Evolutionary conservation across 164 flowering plant species (phyloP).

Genomic region (Nymphaea colorata): DNA sequence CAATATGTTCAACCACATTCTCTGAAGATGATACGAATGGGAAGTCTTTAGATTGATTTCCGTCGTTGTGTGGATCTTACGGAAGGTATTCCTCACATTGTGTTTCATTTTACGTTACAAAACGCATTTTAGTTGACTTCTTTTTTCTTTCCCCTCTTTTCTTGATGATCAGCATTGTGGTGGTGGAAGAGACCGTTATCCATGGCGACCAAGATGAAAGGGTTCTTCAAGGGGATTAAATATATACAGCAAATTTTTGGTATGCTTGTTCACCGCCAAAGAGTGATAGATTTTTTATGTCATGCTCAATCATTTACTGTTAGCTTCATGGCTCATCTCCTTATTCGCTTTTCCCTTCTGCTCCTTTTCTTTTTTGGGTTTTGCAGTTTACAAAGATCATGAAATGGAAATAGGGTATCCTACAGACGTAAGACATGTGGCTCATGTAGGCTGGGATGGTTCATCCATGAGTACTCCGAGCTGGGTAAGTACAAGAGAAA

Average conservation of each 20-base stretch:
- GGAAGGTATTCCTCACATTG: not conserved
- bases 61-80: not conserved
- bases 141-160: no score
- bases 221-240: constrained; percentile 54
- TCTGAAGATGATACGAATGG: not conserved
- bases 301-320: not conserved
- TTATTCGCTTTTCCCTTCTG: not conserved
- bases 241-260: constrained; percentile 55
- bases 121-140: no score
- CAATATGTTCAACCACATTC: no score
- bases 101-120: no score
- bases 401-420: constrained; percentile 74
- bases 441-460: constrained; percentile 68
- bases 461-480: constrained; percentile 34
- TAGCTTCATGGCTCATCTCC: not conserved
- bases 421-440: constrained; percentile 72
- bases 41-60: not conserved
- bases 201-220: constrained; percentile 49
- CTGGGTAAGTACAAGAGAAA: constrained; percentile 31
- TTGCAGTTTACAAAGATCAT: constrained; percentile 52
- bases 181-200: not conserved
- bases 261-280: constrained; percentile 9
- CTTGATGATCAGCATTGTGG: not conserved
- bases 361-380: not conserved
- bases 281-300: not conserved